Conservation (phyloP, 2,329 filamentous ascomycete genomes). For the Colletotrichum godetiae region DNA sequence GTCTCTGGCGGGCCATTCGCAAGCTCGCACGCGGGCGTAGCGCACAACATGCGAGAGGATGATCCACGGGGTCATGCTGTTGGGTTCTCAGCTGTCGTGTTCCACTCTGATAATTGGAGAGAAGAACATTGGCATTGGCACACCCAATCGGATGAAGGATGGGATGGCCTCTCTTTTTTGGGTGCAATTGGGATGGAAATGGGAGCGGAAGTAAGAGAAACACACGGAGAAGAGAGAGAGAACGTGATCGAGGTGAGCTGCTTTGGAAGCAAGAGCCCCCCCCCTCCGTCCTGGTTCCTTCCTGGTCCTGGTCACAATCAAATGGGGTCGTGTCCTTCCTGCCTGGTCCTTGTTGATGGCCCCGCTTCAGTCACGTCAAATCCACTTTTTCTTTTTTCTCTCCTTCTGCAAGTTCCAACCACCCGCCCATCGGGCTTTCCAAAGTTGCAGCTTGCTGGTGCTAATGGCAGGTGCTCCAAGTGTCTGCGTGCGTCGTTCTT, state of each 20-base stretch:
- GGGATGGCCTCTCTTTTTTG: neutral
- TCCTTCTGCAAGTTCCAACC: constrained; percentile 30
- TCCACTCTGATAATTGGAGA: neutral
- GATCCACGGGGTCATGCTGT: neutral
- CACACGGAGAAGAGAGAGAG: neutral
- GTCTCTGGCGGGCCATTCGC: neutral
- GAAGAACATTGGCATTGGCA: constrained; percentile 2
- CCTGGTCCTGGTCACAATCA: neutral
- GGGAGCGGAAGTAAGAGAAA: neutral
- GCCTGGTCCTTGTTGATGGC: neutral
- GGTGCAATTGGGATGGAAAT: neutral
- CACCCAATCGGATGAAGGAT: neutral
- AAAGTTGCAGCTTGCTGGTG: neutral
- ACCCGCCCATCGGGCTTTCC: neutral
- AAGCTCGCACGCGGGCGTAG: neutral
- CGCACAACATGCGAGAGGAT: neutral
- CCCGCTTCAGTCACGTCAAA: constrained; percentile 23
- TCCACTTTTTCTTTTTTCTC: constrained; percentile 1
- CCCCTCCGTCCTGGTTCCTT: neutral
- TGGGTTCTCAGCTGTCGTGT: constrained; percentile 4
- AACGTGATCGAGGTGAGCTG: neutral
- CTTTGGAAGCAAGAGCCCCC: neutral
- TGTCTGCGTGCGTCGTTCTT: neutral
- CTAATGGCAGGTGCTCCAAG: neutral
- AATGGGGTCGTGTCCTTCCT: neutral